Base-by-base conservation (phyloP, 257 asterid genomes). In the Verbascum thapsus region DNA sequence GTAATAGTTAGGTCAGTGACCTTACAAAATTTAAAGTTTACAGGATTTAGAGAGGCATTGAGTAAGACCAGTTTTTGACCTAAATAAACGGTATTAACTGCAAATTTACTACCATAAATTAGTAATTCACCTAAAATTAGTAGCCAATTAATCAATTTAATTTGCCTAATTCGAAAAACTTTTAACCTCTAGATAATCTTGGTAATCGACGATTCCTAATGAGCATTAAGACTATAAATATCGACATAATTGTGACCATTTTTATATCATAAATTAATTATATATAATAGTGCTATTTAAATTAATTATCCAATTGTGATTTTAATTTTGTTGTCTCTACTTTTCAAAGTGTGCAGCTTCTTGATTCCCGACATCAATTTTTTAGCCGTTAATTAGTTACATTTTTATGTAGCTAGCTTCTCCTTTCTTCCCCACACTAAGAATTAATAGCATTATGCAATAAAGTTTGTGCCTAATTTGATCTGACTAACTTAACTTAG, bases 381-480 rank as follows among this genome's bases (percentile, higher is more conserved):
- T 43, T 43, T 23, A 63, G 65, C 61, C 58, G 70, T 63, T 58
- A 53, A 51, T 45, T 18, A 53, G 58, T 45, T 18, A 37, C 35
- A 12, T 54, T 13, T 43, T 66, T 42, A 5, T 26, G 38, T 64
- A 54, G 55, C 39, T 64, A 54, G 55, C 39, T 22, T 51, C 40
- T 23, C 30, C 16, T 23, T 60, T 23, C 1, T 69, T 42, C 37
- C 58, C 69, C 76, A 63, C 50, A 39, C 67, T 63, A 56, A 55
- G 61, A 12, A 44, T 56, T 70, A 63, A 63, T 41, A 44, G 2
- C 17, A 68, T 68, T 49, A 58, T 58, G 58, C 64, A 67, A 39
- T 48, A 72, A 58, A 48, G 51, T 67, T 53, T 67, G 71, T 67
- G 76, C 67, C 76, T 71, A 64, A 71, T 71, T 63, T 56, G 22